These are phyloP conservation scores for Rubroboletus satanas DNA, from an alignment of 768 basidiomycete species.

Conservation along the genomic window DNA sequence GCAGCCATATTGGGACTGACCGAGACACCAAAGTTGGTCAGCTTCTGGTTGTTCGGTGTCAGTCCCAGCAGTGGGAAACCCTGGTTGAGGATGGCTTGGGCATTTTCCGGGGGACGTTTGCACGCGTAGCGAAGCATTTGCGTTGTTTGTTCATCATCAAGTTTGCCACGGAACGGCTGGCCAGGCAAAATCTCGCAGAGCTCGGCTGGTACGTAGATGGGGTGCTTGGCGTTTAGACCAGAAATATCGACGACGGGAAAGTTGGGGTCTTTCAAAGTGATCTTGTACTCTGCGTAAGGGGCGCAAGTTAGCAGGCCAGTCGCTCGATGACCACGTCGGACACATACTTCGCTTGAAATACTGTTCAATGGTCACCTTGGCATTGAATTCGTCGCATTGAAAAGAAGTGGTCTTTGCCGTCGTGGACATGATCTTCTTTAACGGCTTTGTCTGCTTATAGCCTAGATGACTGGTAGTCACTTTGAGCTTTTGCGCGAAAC, in stretches of 20 bases:
- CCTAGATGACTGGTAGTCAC: slow-evolving; percentile 57
- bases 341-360: slow-evolving; percentile 62
- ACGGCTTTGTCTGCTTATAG: slow-evolving; percentile 47
- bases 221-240: slow-evolving; percentile 27
- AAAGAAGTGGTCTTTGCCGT: slow-evolving; percentile 51
- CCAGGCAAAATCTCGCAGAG: slow-evolving; percentile 62
- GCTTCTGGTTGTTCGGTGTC: slow-evolving; percentile 34
- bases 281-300: slow-evolving; percentile 50
- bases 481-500: slow-evolving; percentile 51
- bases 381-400: slow-evolving; percentile 53
- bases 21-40: slow-evolving; percentile 54
- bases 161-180: slow-evolving; percentile 56
- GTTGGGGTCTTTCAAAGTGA: slow-evolving; percentile 45
- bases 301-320: slow-evolving; percentile 3
- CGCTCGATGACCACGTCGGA: not conserved
- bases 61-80: slow-evolving; percentile 60
- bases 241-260: slow-evolving; percentile 57
- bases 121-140: slow-evolving; percentile 72
- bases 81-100: slow-evolving; percentile 50
- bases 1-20: slow-evolving; percentile 57
- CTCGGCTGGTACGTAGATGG: slow-evolving; percentile 59
- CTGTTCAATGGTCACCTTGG: slow-evolving; percentile 50
- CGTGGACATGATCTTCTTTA: slow-evolving; percentile 36
- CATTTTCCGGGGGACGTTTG: slow-evolving; percentile 58
- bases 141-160: slow-evolving; percentile 57